Evolutionary conservation across 1,284 basidiomycete species (phyloP), one percentile per base, ranked within the genome.

Genomic region (Rhodotorula sp.): DNA sequence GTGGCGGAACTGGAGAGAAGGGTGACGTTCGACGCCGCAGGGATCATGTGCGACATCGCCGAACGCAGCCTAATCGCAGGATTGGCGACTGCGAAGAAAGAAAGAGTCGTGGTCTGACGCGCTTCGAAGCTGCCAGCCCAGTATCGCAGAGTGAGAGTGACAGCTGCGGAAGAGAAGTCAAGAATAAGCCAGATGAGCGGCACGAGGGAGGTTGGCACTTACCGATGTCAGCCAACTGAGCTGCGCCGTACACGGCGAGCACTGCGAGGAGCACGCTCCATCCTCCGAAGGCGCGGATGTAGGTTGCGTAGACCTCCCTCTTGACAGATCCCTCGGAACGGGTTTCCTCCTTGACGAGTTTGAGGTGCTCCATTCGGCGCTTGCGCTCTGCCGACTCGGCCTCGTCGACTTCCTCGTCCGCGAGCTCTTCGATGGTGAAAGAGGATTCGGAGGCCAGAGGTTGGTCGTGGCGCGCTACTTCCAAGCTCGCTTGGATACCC

Each of bases 341-440:
- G 6, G 70, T 77, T 62, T 77, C 75, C 22, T 72, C 72, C 56
- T 76, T 72, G 66, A 72, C 64, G 14, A 78, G 73, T 56, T 75
- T 76, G 56, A 68, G 65, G 57, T 73, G 69, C 29, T 75, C 75
- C 29, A 55, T 17, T 15, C 60, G n/a, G 33, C 56, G 62, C 56
- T 33, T 63, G 20, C 62, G 58, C 51, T 67, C 72, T 26, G 53
- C 53, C 29, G 53, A 12, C 53, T 26, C 26, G 29, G n/a, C n/a
- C 49, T 67, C 72, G 49, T 66, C 72, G 62, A 68, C 59, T 44
- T 70, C 66, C 3, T 60, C 66, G 4, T 67, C 65, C 10, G 66
- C 66, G 22, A 74, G 51, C 15, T 61, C 72, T 37, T 75, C 74
- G 55, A 75, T 75, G 42, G 64, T 72, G 58, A 67, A 53, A 1